These are phyloP conservation scores for Monosporascus sp. DNA, from an alignment of 2,329 filamentous ascomycete species.

Conservation along the genomic window DNA sequence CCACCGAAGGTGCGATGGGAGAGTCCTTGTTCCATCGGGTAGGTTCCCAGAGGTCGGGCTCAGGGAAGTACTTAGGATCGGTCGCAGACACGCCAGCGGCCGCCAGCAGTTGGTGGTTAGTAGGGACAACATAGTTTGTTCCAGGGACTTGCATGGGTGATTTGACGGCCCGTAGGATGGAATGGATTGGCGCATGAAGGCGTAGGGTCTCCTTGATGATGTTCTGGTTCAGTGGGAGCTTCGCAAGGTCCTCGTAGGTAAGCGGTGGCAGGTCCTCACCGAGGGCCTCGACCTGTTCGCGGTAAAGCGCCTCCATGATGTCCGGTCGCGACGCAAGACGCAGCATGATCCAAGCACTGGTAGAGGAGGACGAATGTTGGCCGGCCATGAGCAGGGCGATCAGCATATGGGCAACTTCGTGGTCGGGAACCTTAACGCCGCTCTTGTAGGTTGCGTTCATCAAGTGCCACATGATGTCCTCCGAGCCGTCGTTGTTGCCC, in stretches of 20 bases:
- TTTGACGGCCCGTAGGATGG: slow-evolving; percentile 89
- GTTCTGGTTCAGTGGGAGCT: slow-evolving; percentile 75
- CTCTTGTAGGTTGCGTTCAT: slow-evolving; percentile 86
- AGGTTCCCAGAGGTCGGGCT: slow-evolving; percentile 80
- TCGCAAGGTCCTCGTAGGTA: slow-evolving; percentile 70
- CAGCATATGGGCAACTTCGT: slow-evolving; percentile 89
- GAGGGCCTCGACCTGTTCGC: slow-evolving; percentile 71
- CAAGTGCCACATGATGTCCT: slow-evolving; percentile 86
- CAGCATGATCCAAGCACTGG: slow-evolving; percentile 78
- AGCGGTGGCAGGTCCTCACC: slow-evolving; percentile 71
- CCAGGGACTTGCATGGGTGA: slow-evolving; percentile 77
- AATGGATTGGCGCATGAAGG: slow-evolving; percentile 89
- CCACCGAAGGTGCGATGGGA: slow-evolving; percentile 44
- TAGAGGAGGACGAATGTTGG: slow-evolving; percentile 83
- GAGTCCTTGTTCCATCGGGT: slow-evolving; percentile 78
- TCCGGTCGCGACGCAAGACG: slow-evolving; percentile 72
- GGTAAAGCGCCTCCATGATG: slow-evolving; percentile 73
- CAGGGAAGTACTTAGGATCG: slow-evolving; percentile 71
- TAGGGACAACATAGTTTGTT: slow-evolving; percentile 77
- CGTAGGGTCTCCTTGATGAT: slow-evolving; percentile 90
- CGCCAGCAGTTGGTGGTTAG: slow-evolving; percentile 74
- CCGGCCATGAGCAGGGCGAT: slow-evolving; percentile 90
- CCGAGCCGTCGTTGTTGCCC: slow-evolving; percentile 41
- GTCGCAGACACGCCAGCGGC: slow-evolving; percentile 77
- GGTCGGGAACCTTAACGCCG: slow-evolving; percentile 70